Evolutionary conservation across 75 land plant genomes (phyloP).

Genomic region (Isoetes taiwanensis): DNA sequence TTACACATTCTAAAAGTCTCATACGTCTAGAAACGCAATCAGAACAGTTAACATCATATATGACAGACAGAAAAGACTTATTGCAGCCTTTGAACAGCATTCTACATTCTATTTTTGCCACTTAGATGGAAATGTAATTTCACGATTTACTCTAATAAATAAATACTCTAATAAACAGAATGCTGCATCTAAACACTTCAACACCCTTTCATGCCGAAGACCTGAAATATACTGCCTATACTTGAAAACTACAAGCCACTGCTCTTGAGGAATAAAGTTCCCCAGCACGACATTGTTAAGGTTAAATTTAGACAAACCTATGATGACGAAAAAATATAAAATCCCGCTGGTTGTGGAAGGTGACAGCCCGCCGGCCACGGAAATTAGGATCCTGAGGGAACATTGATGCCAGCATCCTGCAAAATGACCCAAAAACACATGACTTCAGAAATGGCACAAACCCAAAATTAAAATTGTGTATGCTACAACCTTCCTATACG

Average conservation of each 20-base stretch:
- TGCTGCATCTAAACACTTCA: neutral
- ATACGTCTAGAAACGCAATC: no score
- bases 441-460: neutral
- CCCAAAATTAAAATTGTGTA: neutral
- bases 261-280: no score
- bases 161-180: no score
- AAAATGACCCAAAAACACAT: neutral
- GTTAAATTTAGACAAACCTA: slow-evolving; percentile 42
- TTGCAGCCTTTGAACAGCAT: no score
- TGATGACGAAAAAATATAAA: slow-evolving; percentile 95
- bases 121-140: no score
- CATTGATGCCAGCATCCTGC: slow-evolving; percentile 65
- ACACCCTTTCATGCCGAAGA: neutral
- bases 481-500: slow-evolving; percentile 63
- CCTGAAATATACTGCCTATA: neutral
- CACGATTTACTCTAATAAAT: no score
- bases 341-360: slow-evolving; percentile 94
- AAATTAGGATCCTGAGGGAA: slow-evolving; percentile 84
- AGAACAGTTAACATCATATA: no score
- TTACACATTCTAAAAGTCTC: no score
- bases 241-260: no score
- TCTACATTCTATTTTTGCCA: no score
- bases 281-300: no score
- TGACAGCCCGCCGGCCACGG: slow-evolving; percentile 80
- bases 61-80: no score